Evolutionary conservation across 2,329 filamentous ascomycete genomes (phyloP), one percentile per base, ranked within the genome.

Genomic region (Nigrospora osmanthi): DNA sequence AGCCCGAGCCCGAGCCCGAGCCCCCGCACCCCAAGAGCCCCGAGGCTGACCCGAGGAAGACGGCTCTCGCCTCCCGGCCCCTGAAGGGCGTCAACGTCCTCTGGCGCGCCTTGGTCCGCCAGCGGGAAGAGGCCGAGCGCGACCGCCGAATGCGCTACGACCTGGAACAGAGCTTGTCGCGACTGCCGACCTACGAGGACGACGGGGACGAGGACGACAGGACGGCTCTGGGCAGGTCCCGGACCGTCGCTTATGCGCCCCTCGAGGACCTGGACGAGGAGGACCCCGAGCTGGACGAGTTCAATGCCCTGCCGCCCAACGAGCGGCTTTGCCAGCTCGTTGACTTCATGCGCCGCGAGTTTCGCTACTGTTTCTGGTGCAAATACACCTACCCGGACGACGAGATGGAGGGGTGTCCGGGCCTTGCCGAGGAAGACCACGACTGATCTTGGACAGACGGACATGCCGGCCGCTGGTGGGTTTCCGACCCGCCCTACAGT

Each of bases 331-430:
- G 70, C 10, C 79, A 71, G 53, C 63, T 94, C 13, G 75, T 95
- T 11, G 62, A 68, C 15, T 82, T 87, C 63, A 63, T 98, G 44
- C 77, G 93, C 34, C 71, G 80, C 40, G 76, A 77, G 58, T 80
- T 89, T 58, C 66, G 73, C 38, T 98, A 98, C 61, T 98, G 93
- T 68, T 95, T 96, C 61, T 98, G 90, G 87, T 98, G 93, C 67
- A 97, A 96, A 63, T 85, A 77, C 64, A 71, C 72, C 43, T 98
- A 96, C 61, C 77, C 81, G 0, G 81, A 89, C 57, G 70, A 69
- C 33, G 65, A 70, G 33, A 83, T 96, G 84, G 88, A 93, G 12
- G 90, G 87, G 0, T 98, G 93, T 71, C 91, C 93, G 0, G 93
- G 93, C 1, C 45, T 83, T 33, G 86, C 81, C 0, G 93, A 96